These are phyloP conservation scores for Cladosporium phlei DNA, from an alignment of 2,329 filamentous ascomycete genomes.

Conservation along the genomic window DNA sequence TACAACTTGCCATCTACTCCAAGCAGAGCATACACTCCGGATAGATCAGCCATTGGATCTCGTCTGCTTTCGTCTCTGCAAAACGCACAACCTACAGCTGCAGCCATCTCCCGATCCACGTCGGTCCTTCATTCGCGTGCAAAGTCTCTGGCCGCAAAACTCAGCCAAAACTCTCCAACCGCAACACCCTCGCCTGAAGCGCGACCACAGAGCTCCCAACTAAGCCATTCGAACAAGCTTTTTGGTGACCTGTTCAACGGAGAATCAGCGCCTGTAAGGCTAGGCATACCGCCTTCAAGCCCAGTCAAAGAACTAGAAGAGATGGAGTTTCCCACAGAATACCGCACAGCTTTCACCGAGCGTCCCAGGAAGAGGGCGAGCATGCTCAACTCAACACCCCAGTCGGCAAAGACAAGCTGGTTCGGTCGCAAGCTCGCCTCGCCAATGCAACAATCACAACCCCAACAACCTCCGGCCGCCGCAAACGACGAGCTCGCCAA, in stretches of 20 bases:
- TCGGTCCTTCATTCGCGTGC: slow-evolving; percentile 28
- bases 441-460: too few species aligned
- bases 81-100: slow-evolving; percentile 25
- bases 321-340: slow-evolving; percentile 33
- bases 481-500: slow-evolving; percentile 48
- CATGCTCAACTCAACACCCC: slow-evolving; percentile 9
- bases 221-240: slow-evolving; percentile 16
- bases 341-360: slow-evolving; percentile 31
- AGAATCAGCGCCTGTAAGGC: slow-evolving; percentile 31
- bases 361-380: slow-evolving; percentile 21
- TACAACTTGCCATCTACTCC: slow-evolving; percentile 18
- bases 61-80: slow-evolving; percentile 26
- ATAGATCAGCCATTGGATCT: slow-evolving; percentile 23
- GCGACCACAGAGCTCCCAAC: slow-evolving; percentile 5
- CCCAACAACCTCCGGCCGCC: slow-evolving; percentile 11
- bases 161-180: slow-evolving; percentile 19
- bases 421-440: slow-evolving; percentile 27
- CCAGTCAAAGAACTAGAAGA: slow-evolving; percentile 27
- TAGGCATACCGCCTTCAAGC: slow-evolving; percentile 28
- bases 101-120: slow-evolving; percentile 27
- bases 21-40: slow-evolving; percentile 15
- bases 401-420: slow-evolving; percentile 26
- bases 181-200: slow-evolving; percentile 12
- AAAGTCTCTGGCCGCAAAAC: slow-evolving; percentile 28
- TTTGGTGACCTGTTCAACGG: slow-evolving; percentile 32